Evolutionary conservation across 306 rosid species (phyloP).

Genomic region (Quercus engelmannii): DNA sequence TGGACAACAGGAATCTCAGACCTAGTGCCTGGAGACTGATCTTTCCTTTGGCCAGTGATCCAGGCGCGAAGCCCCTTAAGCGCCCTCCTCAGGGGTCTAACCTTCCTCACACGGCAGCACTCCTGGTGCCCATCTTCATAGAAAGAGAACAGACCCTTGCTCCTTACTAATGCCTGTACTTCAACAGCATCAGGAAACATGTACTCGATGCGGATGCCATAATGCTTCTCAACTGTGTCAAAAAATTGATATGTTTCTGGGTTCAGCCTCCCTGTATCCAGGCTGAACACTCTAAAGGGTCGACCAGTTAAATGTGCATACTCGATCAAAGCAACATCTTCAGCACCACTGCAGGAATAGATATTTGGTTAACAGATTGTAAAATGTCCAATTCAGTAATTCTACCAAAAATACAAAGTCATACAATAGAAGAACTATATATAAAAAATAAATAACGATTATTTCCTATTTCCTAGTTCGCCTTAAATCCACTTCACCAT

Average conservation of each 20-base stretch:
- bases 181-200: slow-evolving; percentile 94
- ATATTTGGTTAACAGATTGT: neutral
- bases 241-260: slow-evolving; percentile 82
- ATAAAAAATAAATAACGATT: neutral
- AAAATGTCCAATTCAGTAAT: neutral
- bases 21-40: slow-evolving; percentile 90
- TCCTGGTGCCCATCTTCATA: slow-evolving; percentile 99
- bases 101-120: slow-evolving; percentile 96
- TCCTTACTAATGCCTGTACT: slow-evolving; percentile 90
- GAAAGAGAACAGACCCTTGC: slow-evolving; percentile 89
- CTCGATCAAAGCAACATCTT: slow-evolving; percentile 93
- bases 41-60: slow-evolving; percentile 95
- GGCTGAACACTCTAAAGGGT: slow-evolving; percentile 79
- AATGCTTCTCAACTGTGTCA: slow-evolving; percentile 79
- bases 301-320: slow-evolving; percentile 92
- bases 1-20: slow-evolving; percentile 81
- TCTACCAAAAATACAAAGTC: neutral
- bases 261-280: slow-evolving; percentile 92
- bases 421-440: neutral
- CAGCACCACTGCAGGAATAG: slow-evolving; percentile 79
- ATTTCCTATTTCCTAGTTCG: no score
- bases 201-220: slow-evolving; percentile 84
- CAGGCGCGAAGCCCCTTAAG: slow-evolving; percentile 87
- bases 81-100: slow-evolving; percentile 86
- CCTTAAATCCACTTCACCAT: no score